phyloP scores from a whole-genome alignment of 2,329 filamentous ascomycete genomes.

The Fusarium ramigenum region DNA sequence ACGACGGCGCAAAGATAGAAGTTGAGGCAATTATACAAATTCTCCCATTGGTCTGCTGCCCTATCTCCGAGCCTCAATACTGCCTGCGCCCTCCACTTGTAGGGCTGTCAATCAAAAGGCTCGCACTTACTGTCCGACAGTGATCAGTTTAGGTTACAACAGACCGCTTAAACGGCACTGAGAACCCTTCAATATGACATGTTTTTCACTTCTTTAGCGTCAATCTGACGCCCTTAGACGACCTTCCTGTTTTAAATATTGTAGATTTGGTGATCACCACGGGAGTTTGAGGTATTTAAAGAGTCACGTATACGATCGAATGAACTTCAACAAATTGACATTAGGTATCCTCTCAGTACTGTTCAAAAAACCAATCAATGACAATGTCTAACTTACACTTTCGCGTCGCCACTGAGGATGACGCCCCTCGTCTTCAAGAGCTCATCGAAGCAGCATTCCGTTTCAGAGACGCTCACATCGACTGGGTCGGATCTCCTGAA shows the following conservation, averaged over 20 bases:
- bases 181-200: background rate
- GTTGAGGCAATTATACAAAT: background rate
- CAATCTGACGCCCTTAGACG: conserved; percentile 3
- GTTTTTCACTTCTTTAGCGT: background rate
- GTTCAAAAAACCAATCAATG: conserved; percentile 4
- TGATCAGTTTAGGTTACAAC: background rate
- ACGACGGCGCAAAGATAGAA: background rate
- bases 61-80: background rate
- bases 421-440: conserved; percentile 48
- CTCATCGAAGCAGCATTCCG: conserved; percentile 54
- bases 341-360: background rate
- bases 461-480: conserved; percentile 48
- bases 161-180: background rate
- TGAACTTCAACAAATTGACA: background rate
- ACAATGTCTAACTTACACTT: conserved; percentile 38
- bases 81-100: conserved; percentile 7
- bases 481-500: conserved; percentile 50
- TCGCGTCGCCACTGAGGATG: conserved; percentile 49
- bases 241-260: conserved; percentile 16
- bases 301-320: background rate
- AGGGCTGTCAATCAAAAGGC: background rate
- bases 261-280: background rate
- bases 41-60: background rate
- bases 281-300: conserved; percentile 20
- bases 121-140: background rate